Percentiles rank a stretch among this genome's conserved stretches.
These are phyloP conservation scores for Simplicillium aogashimaense DNA, from an alignment of 2,329 filamentous ascomycete species.

Conservation along the genomic window DNA sequence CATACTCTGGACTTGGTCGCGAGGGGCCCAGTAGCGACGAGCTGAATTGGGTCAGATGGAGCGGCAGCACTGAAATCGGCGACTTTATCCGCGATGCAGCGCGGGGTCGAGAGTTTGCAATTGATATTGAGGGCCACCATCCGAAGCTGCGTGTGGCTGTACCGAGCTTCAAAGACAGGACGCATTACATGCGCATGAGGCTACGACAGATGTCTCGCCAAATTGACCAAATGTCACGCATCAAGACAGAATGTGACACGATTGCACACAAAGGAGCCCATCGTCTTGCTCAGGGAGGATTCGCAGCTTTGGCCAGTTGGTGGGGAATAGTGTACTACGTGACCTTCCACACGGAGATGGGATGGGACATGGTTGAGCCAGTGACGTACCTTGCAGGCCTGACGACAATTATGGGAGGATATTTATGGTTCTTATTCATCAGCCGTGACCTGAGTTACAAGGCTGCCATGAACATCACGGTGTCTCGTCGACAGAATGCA, in stretches of 20 bases:
- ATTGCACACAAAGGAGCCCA: constrained; percentile 71
- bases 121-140: constrained; percentile 63
- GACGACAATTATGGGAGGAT: constrained; percentile 77
- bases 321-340: constrained; percentile 73
- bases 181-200: constrained; percentile 72
- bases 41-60: constrained; percentile 71
- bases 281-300: constrained; percentile 69
- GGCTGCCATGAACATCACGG: constrained; percentile 77
- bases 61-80: constrained; percentile 77
- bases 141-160: constrained; percentile 67
- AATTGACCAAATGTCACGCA: constrained; percentile 57
- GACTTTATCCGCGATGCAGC: constrained; percentile 91
- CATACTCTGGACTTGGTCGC: constrained; percentile 60
- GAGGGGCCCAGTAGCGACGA: constrained; percentile 39
- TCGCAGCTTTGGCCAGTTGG: constrained; percentile 63
- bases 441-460: constrained; percentile 83
- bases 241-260: constrained; percentile 75
- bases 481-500: constrained; percentile 64
- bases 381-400: constrained; percentile 86
- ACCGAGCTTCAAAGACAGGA: constrained; percentile 83
- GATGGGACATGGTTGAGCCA: constrained; percentile 88
- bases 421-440: constrained; percentile 90
- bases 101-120: constrained; percentile 71
- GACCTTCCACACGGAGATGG: constrained; percentile 62
- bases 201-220: constrained; percentile 60